These are phyloP conservation scores for Suhomyces xylopsoci DNA, from an alignment of 805 yeast genomes.

Conservation along the genomic window DNA sequence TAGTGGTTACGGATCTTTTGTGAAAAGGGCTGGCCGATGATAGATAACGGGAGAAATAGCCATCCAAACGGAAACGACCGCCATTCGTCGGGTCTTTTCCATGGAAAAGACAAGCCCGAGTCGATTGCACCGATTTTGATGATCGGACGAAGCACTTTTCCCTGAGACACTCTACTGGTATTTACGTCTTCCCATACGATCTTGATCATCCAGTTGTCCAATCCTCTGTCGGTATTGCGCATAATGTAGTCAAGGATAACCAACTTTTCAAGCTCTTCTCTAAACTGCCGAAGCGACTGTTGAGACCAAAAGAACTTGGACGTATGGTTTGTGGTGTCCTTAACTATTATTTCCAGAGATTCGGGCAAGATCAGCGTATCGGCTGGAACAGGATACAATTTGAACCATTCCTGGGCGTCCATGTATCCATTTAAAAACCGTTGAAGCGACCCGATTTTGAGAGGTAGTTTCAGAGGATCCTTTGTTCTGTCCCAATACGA, in stretches of 20 bases:
- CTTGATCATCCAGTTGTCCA: conserved; percentile 76
- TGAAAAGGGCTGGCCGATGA: conserved; percentile 69
- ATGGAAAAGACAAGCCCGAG: conserved; percentile 71
- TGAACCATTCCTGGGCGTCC: conserved; percentile 61
- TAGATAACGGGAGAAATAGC: conserved; percentile 60
- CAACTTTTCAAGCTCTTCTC: conserved; percentile 62
- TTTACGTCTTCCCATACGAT: conserved; percentile 38
- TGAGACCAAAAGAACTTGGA: conserved; percentile 53
- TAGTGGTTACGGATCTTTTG: conserved; percentile 52
- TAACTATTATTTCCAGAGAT: conserved; percentile 18
- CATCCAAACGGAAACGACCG: conserved; percentile 77
- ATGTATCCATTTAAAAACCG: conserved; percentile 55
- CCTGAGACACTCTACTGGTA: background rate
- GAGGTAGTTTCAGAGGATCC: conserved; percentile 27
- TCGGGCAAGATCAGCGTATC: conserved; percentile 17
- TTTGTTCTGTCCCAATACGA: conserved; percentile 44
- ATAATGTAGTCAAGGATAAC: conserved; percentile 70
- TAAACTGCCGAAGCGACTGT: conserved; percentile 46
- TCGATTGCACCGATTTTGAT: conserved; percentile 69
- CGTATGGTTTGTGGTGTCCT: background rate
- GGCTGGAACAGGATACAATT: conserved; percentile 52
- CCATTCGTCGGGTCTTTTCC: conserved; percentile 85
- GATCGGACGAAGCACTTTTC: conserved; percentile 26
- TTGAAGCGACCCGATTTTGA: conserved; percentile 67
- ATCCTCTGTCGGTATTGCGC: conserved; percentile 72